phyloP scores from a whole-genome alignment of 306 rosid species.

The Trifolium fragiferum region DNA sequence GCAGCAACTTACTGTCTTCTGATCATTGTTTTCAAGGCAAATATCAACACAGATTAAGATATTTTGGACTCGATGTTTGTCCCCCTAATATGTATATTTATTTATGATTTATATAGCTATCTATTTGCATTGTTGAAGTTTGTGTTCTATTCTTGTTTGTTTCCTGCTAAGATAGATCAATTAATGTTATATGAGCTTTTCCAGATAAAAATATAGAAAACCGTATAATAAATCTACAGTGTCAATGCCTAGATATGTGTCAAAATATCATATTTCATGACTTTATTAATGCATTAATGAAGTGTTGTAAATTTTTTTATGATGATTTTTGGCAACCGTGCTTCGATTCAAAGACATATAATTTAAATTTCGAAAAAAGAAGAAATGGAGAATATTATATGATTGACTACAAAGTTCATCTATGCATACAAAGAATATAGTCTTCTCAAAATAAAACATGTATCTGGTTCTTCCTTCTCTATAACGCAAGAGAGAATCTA shows the following conservation, averaged over 20 bases:
- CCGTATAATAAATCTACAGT: no score
- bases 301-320: not conserved
- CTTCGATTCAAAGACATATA: no score
- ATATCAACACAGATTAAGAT: no score
- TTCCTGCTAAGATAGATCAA: not conserved
- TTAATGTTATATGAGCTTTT: not conserved
- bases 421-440: not conserved
- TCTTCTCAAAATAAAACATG: not conserved
- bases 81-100: not conserved
- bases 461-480: not conserved
- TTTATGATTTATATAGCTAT: not conserved
- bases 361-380: no score
- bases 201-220: not conserved
- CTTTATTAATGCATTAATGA: not conserved
- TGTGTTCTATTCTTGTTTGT: not conserved
- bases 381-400: no score
- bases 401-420: no score
- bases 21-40: no score
- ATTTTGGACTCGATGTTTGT: not conserved
- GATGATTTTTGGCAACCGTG: not conserved
- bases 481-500: not conserved
- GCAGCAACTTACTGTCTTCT: no score
- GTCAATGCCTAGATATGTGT: no score
- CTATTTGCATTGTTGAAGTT: not conserved
- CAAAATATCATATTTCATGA: not conserved